A percentile compares a stretch with the other conserved stretches of the same genome.
Conservation (phyloP, 1,284 basidiomycete species). For the Xerocomus nothofagi region DNA sequence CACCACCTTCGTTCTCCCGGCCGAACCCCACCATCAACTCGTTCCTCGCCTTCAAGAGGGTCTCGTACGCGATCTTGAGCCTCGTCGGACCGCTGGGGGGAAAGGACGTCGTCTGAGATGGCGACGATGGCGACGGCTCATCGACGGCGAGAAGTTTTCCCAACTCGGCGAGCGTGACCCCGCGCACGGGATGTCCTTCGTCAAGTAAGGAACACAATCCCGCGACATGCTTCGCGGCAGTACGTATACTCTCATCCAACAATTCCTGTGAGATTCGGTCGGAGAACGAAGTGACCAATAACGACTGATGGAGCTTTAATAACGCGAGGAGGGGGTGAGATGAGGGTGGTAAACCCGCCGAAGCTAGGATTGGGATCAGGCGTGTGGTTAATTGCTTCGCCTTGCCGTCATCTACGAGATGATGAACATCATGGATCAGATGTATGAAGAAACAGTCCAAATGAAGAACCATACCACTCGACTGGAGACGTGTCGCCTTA, state of each 20-base stretch:
- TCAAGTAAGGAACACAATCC: conserved; percentile 58
- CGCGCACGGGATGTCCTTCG: conserved; percentile 77
- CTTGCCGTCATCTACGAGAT: conserved; percentile 50
- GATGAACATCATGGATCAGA: neutral
- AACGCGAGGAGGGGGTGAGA: conserved; percentile 79
- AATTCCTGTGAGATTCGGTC: conserved; percentile 42
- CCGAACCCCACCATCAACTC: conserved; percentile 69
- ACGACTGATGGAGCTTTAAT: conserved; percentile 63
- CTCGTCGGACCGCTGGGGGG: conserved; percentile 66
- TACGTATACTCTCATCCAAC: conserved; percentile 65
- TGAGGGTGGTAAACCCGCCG: conserved; percentile 55
- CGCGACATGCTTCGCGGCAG: conserved; percentile 53
- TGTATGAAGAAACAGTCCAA: neutral
- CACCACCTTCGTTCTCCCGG: conserved; percentile 56
- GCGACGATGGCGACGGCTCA: conserved; percentile 47
- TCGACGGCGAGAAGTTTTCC: conserved; percentile 81
- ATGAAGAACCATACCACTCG: conserved; percentile 43
- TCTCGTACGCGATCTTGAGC: conserved; percentile 62
- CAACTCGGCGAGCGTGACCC: conserved; percentile 74
- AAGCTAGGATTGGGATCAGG: conserved; percentile 59
- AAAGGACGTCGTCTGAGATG: conserved; percentile 36
- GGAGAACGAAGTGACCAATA: conserved; percentile 58
- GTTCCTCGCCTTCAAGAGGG: conserved; percentile 57
- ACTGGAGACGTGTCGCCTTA: conserved; percentile 64
- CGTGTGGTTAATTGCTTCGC: conserved; percentile 63